A percentile compares a stretch with the other conserved stretches of the same genome.
Conservation (phyloP, 2,329 filamentous ascomycete species). For the Volutella citrinella region DNA sequence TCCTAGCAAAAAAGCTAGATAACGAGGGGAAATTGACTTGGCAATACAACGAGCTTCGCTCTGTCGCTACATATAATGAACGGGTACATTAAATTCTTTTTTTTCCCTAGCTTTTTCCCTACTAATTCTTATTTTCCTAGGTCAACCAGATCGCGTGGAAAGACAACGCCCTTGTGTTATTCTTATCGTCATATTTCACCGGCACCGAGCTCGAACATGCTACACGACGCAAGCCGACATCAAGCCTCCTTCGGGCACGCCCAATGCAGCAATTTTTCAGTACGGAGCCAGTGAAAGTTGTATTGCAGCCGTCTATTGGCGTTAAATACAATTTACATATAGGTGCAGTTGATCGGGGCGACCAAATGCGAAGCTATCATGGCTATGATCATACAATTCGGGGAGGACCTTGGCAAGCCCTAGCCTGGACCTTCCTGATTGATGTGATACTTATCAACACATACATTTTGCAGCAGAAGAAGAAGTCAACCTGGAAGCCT, state of each 20-base stretch:
- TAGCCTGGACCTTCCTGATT: slow-evolving; percentile 15
- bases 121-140: too few relatives aligned
- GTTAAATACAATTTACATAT: slow-evolving; percentile 12
- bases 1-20: slow-evolving; percentile 4
- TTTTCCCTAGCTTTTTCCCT: too few relatives aligned
- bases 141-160: slow-evolving; percentile 10
- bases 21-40: neutral
- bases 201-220: slow-evolving; percentile 1
- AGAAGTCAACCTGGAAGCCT: neutral
- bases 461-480: slow-evolving; percentile 5
- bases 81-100: too few relatives aligned
- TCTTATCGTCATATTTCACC: neutral
- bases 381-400: slow-evolving; percentile 6
- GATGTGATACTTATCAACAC: slow-evolving; percentile 9
- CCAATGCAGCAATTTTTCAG: slow-evolving; percentile 10
- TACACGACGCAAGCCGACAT: slow-evolving; percentile 3
- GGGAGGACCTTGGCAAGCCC: slow-evolving; percentile 9
- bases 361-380: slow-evolving; percentile 5
- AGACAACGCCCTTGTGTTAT: slow-evolving; percentile 10
- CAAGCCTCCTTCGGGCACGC: slow-evolving; percentile 1
- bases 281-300: slow-evolving; percentile 2
- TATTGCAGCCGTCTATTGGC: slow-evolving; percentile 4
- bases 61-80: slow-evolving; percentile 2
- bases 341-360: slow-evolving; percentile 10
- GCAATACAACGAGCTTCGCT: neutral